phyloP scores from a whole-genome alignment of 257 asterid species.

The Capsicum chinense region DNA sequence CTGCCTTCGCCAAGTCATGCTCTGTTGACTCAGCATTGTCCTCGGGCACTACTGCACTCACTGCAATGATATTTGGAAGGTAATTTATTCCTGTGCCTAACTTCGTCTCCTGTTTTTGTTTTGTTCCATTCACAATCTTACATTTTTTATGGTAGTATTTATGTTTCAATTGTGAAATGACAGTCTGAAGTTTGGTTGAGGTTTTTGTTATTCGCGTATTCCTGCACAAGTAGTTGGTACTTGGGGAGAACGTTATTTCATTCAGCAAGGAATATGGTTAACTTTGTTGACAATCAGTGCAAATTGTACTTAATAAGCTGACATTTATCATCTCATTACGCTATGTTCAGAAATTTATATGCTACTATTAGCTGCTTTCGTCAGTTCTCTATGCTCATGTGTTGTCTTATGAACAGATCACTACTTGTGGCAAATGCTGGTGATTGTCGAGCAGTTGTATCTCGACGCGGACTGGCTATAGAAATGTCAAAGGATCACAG shows the following conservation, averaged over 20 bases:
- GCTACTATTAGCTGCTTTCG: neutral
- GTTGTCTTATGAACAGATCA: constrained; percentile 53
- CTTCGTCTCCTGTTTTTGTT: neutral
- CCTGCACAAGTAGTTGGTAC: neutral
- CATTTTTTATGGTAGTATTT: neutral
- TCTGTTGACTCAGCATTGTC: constrained; percentile 66
- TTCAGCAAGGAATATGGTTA: neutral
- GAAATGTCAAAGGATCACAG: constrained; percentile 92
- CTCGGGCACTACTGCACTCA: constrained; percentile 92
- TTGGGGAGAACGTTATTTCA: neutral
- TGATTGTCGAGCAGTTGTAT: constrained; percentile 87
- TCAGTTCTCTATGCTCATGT: neutral
- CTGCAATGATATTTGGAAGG: constrained; percentile 94
- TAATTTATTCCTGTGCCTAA: constrained; percentile 30
- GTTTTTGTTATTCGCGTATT: neutral
- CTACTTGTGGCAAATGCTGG: constrained; percentile 94
- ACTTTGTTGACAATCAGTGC: neutral
- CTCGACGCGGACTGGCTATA: constrained; percentile 72
- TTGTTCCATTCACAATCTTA: neutral
- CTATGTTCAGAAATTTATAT: neutral
- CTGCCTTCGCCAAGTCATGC: constrained; percentile 77
- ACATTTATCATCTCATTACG: neutral
- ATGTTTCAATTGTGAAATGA: constrained; percentile 3
- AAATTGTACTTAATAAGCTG: no score
- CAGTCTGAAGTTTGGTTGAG: neutral